phyloP scores from a whole-genome alignment of 2,329 filamentous ascomycete genomes.

The Aspergillus carbonarius region DNA sequence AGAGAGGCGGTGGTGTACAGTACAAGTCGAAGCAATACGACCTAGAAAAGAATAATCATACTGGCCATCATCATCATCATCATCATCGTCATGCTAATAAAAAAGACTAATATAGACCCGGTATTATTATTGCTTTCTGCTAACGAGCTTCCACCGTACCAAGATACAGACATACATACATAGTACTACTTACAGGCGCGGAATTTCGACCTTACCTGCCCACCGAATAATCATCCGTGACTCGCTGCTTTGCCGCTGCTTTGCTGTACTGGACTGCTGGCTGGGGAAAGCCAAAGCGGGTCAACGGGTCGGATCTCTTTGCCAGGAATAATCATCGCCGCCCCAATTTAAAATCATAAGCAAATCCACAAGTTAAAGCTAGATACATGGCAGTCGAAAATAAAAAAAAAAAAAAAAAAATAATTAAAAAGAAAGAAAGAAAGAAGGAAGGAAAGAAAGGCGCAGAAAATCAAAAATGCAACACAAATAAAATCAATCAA shows the following conservation, averaged over 20 bases:
- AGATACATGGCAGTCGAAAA: not conserved
- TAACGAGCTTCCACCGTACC: too few species aligned
- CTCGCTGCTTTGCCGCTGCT: not conserved
- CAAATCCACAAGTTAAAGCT: not conserved
- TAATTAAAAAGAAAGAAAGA: too few species aligned
- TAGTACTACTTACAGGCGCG: not conserved
- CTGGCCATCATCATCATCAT: not conserved
- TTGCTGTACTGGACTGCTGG: slow-evolving; percentile 2
- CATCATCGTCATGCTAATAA: not conserved
- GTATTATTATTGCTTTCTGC: not conserved
- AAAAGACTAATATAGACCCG: not conserved
- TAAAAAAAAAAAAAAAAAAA: not conserved
- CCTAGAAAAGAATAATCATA: not conserved
- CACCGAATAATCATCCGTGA: not conserved
- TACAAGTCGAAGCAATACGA: not conserved
- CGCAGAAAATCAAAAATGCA: too few species aligned
- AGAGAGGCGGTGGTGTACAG: not conserved
- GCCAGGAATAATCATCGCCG: slow-evolving; percentile 1
- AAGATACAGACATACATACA: not conserved
- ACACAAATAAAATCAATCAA: not conserved
- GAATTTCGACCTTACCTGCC: not conserved
- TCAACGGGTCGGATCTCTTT: slow-evolving; percentile 9
- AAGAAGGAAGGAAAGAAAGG: too few species aligned
- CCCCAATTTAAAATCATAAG: not conserved
- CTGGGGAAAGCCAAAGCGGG: slow-evolving; percentile 11